Conservation (phyloP, 805 yeast species). For the Starmerella riodocensis region DNA sequence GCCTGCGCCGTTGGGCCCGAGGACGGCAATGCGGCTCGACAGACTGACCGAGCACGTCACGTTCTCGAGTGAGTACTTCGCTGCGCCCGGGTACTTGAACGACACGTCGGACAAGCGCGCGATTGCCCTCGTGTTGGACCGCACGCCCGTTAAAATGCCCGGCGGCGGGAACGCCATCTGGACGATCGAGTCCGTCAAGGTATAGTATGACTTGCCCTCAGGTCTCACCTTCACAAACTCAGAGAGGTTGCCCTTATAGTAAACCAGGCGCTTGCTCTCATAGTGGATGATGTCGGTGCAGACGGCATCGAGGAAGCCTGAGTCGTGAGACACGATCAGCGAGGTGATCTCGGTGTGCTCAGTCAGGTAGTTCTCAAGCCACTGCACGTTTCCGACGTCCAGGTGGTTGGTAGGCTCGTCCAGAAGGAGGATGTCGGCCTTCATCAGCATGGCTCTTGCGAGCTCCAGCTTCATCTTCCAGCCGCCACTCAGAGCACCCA, state of each 20-base stretch:
- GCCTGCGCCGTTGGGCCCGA: conserved; percentile 99
- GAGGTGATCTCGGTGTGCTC: conserved; percentile 82
- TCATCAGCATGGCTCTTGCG: conserved; percentile 98
- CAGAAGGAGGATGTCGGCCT: conserved; percentile 82
- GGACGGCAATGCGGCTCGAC: conserved; percentile 91
- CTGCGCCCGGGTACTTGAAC: conserved; percentile 79
- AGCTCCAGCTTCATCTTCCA: conserved; percentile 98
- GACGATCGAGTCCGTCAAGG: conserved; percentile 80
- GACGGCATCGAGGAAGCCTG: conserved; percentile 87
- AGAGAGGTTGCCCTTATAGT: conserved; percentile 91
- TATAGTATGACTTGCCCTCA: conserved; percentile 91
- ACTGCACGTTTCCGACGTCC: conserved; percentile 84
- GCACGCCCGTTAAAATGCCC: conserved; percentile 93
- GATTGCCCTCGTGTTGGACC: conserved; percentile 86
- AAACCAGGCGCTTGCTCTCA: conserved; percentile 85
- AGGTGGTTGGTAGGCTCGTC: conserved; percentile 98
- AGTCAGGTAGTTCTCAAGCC: conserved; percentile 81
- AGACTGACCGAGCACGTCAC: conserved; percentile 85
- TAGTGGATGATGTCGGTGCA: conserved; percentile 96
- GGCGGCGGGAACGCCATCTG: conserved; percentile 99
- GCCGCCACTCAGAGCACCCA: conserved; percentile 94
- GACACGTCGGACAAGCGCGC: conserved; percentile 77
- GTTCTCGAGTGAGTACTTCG: conserved; percentile 62
- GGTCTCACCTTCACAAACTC: conserved; percentile 86
- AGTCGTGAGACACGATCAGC: conserved; percentile 92